Conservation (phyloP, 768 basidiomycete genomes). For the Lentinula aciculospora region DNA sequence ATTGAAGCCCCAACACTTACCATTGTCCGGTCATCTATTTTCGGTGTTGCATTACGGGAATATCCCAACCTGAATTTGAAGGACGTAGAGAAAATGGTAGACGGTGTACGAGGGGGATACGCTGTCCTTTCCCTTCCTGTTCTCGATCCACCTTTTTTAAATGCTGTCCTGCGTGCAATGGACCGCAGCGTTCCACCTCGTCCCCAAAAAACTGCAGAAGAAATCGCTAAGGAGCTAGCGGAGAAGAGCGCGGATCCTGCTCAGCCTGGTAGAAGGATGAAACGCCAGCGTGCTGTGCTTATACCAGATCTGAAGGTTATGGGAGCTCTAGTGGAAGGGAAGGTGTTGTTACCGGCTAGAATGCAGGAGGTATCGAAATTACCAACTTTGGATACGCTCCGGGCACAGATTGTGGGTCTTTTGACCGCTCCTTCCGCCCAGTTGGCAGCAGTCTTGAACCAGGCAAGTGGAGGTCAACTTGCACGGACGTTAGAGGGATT, state of each 20-base stretch:
- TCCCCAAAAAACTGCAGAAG: slow-evolving; percentile 43
- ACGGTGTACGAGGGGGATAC: slow-evolving; percentile 52
- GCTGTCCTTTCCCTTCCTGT: slow-evolving; percentile 60
- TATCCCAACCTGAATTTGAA: slow-evolving; percentile 42
- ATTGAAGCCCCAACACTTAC: slow-evolving; percentile 48
- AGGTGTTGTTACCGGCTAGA: slow-evolving; percentile 54
- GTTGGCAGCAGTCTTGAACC: slow-evolving; percentile 61
- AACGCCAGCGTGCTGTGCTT: slow-evolving; percentile 47
- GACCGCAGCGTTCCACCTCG: slow-evolving; percentile 61
- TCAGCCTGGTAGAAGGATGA: slow-evolving; percentile 66
- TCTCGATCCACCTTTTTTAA: slow-evolving; percentile 69
- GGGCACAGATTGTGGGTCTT: slow-evolving; percentile 82
- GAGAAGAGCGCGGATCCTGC: slow-evolving; percentile 59
- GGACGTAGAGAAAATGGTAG: slow-evolving; percentile 47
- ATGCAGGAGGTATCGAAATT: slow-evolving; percentile 64
- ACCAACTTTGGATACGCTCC: slow-evolving; percentile 71
- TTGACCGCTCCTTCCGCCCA: slow-evolving; percentile 71
- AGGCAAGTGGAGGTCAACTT: slow-evolving; percentile 65
- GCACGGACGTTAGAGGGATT: slow-evolving; percentile 73
- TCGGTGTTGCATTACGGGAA: slow-evolving; percentile 72
- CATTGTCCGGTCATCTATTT: slow-evolving; percentile 71
- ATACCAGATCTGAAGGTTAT: slow-evolving; percentile 67
- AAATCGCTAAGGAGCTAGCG: slow-evolving; percentile 41
- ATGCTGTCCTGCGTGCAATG: slow-evolving; percentile 60
- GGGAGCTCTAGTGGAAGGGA: slow-evolving; percentile 76